These are phyloP conservation scores for Planoprotostelium fungivorum DNA, from an alignment of 78 protist species.

Conservation along the genomic window DNA sequence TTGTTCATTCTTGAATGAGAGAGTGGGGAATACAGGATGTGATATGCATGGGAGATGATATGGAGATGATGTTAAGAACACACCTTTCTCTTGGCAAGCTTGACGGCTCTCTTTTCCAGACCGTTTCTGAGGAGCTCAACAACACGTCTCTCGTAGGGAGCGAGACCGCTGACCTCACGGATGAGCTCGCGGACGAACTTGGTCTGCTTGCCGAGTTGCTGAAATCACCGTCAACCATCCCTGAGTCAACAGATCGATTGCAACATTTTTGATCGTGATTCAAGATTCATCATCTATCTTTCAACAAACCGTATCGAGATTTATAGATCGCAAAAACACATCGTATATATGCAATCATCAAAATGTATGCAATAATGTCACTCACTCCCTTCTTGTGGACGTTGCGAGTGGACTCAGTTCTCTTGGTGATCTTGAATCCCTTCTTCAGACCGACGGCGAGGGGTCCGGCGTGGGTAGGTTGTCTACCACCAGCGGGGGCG, in stretches of 20 bases:
- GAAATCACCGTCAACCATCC: not conserved
- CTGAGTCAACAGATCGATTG: not conserved
- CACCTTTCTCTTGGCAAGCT: conserved; percentile 79
- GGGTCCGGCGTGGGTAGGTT: not conserved
- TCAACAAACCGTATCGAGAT: too few species aligned
- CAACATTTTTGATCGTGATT: not conserved
- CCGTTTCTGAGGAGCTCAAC: conserved; percentile 82
- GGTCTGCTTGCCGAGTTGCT: not conserved
- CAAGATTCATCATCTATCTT: too few species aligned
- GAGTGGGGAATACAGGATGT: not conserved
- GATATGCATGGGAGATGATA: not conserved
- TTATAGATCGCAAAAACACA: too few species aligned
- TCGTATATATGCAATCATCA: too few species aligned
- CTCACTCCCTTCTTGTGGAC: not conserved
- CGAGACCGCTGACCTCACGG: conserved; percentile 85
- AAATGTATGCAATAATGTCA: not conserved
- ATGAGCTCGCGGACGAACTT: conserved; percentile 61
- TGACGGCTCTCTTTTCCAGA: conserved; percentile 92
- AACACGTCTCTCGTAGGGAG: conserved; percentile 92
- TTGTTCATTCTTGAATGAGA: not conserved
- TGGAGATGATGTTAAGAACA: not conserved
- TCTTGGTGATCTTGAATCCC: not conserved
- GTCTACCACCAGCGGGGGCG: not conserved
- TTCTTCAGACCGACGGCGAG: not conserved
- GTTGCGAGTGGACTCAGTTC: not conserved